A percentile compares a stretch with the other conserved stretches of the same genome.
Evolutionary conservation across 305 asterid species (phyloP).

Genomic region (Fraxinus sp.): DNA sequence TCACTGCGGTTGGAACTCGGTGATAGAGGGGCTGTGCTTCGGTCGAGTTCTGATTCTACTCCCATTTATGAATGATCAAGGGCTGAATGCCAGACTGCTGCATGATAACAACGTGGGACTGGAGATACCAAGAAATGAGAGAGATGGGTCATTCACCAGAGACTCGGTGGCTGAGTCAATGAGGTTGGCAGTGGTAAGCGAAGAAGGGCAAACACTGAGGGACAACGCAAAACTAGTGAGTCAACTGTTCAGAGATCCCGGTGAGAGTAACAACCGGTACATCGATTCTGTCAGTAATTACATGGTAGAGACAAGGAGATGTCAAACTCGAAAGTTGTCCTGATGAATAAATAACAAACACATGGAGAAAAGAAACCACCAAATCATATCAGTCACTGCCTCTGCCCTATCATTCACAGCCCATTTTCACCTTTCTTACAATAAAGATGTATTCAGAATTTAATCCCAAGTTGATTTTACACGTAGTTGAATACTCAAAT

Average conservation of each 20-base stretch:
- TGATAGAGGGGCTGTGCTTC: slow-evolving; percentile 58
- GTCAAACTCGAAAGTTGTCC: slow-evolving; percentile 7
- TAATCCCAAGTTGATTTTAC: not conserved
- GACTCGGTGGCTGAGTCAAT: slow-evolving; percentile 46
- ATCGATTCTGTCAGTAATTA: slow-evolving; percentile 33
- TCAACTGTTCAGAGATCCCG: slow-evolving; percentile 37
- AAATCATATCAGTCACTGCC: not conserved
- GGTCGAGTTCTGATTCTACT: slow-evolving; percentile 68
- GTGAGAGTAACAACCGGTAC: slow-evolving; percentile 26
- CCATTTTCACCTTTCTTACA: not conserved
- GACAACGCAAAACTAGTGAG: slow-evolving; percentile 48
- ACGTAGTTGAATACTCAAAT: not conserved
- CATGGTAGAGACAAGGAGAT: slow-evolving; percentile 28
- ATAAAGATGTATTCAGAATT: not conserved
- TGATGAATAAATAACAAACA: not conserved
- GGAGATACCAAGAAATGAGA: slow-evolving; percentile 48
- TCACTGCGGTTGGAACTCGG: slow-evolving; percentile 95
- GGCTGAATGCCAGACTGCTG: slow-evolving; percentile 70
- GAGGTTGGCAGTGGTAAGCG: slow-evolving; percentile 44
- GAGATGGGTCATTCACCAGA: slow-evolving; percentile 52
- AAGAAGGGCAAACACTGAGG: slow-evolving; percentile 41
- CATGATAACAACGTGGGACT: slow-evolving; percentile 49
- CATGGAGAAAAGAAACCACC: not conserved
- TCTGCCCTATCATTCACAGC: not conserved
- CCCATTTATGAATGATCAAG: slow-evolving; percentile 88